phyloP scores from a whole-genome alignment of 106 monocot species.

The Xerophyta viscosa region DNA sequence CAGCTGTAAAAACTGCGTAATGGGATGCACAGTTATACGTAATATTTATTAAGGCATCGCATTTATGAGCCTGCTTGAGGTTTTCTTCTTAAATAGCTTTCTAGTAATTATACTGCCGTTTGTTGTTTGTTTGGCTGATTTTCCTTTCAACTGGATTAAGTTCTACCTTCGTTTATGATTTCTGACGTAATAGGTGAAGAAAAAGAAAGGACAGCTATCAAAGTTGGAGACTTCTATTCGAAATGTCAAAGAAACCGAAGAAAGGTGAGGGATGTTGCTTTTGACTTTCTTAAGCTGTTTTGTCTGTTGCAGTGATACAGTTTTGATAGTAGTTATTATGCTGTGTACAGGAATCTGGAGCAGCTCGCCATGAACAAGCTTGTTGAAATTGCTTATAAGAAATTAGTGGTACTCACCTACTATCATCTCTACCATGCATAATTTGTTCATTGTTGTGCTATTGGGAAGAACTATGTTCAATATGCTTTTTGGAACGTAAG shows the following conservation, averaged over 20 bases:
- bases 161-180: background rate
- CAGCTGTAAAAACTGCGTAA: too few relatives aligned
- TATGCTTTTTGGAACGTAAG: too few relatives aligned
- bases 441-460: background rate
- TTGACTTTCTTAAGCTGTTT: background rate
- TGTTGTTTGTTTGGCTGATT: too few relatives aligned
- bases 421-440: background rate
- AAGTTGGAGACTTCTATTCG: conserved; percentile 54
- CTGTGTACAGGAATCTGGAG: conserved; percentile 58
- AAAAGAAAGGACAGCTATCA: conserved; percentile 36
- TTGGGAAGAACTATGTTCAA: background rate
- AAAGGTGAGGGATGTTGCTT: conserved; percentile 46
- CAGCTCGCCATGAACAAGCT: conserved; percentile 75
- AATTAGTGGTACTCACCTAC: conserved; percentile 38
- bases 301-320: background rate
- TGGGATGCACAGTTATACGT: too few relatives aligned
- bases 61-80: too few relatives aligned
- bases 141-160: too few relatives aligned
- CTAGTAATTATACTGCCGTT: too few relatives aligned
- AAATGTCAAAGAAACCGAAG: conserved; percentile 37
- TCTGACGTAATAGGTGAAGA: conserved; percentile 35
- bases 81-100: too few relatives aligned
- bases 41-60: too few relatives aligned
- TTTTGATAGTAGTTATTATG: background rate
- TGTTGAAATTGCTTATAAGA: conserved; percentile 68